Conservation (phyloP, 78 protist genomes). For the Thecamonas trahens region DNA sequence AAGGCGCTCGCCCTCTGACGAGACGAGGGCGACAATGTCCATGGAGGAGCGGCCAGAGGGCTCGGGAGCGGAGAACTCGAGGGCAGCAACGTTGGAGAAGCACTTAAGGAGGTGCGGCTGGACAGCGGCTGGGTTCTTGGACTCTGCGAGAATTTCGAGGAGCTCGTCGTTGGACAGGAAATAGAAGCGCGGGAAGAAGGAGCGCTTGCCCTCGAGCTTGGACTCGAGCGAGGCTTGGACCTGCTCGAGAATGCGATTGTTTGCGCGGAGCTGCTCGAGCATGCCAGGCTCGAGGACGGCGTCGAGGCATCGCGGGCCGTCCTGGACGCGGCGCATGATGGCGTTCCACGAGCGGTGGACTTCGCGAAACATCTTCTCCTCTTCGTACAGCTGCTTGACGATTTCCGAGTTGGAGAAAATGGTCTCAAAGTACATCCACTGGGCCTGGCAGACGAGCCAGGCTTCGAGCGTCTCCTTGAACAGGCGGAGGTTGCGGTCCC, state of each 20-base stretch:
- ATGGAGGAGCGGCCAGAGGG: background rate
- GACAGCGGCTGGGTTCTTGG: constrained; percentile 62
- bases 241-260: constrained; percentile 18
- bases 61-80: constrained; percentile 21
- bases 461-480: constrained; percentile 71
- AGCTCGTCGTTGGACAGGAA: constrained; percentile 72
- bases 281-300: constrained; percentile 20
- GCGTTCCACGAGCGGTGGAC: constrained; percentile 66
- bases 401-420: constrained; percentile 69
- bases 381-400: constrained; percentile 60
- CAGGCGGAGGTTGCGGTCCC: constrained; percentile 49
- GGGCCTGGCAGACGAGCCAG: constrained; percentile 70
- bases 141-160: constrained; percentile 60
- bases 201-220: constrained; percentile 67
- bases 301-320: constrained; percentile 24
- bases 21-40: constrained; percentile 34
- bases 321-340: constrained; percentile 32
- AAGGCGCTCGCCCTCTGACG: constrained; percentile 49
- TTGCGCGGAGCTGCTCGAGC: constrained; percentile 13
- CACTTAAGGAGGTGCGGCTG: constrained; percentile 74
- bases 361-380: constrained; percentile 36
- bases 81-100: constrained; percentile 58
- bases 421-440: constrained; percentile 64
- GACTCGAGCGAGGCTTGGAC: constrained; percentile 35
- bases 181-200: constrained; percentile 67